Evolutionary conservation across 192 early-diverging fungal genomes (phyloP), one percentile per base, ranked within the genome.

Genomic region (Nowakowskiella sp.): DNA sequence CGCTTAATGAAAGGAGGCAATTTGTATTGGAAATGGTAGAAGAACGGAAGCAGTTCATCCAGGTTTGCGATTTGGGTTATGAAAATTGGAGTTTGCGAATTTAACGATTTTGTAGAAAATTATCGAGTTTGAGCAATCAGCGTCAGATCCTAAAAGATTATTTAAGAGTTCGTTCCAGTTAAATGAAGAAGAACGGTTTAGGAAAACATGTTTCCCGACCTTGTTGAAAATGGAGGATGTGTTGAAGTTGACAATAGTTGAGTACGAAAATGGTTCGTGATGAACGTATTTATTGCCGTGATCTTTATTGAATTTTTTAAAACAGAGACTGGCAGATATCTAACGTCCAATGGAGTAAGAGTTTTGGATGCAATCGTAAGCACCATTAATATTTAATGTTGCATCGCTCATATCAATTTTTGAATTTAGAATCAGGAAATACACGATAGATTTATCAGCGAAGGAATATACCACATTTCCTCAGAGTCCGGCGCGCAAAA

Each of bases 101-200:
- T n/a, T 32, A 32, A 33, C 47, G 21, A 42, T 74, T 5, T 22
- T 64, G 22, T 47, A 80, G 71, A 69, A 67, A 59, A 89, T 90
- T 79, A 70, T 75, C 23, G 76, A 85, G 4, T 91, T 91, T 60
- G 88, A 91, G 59, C 73, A 71, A 39, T 69, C 76, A 0, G 88
- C 88, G 1, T 83, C 76, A 0, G 86, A 91, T 49, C 88, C 88
- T 6, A 67, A 70, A 26, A 65, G 88, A 25, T 61, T 91, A 19
- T 86, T 86, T 47, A 68, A 78, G 45, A 63, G 74, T 19, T 89
- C 86, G 0, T 90, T 91, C 62, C 82, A 78, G 53, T 64, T 91
- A n/a, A 51, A 85, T 23, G 87, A 91, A 59, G 88, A 91, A 58
- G 88, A 90, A 34, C 74, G 77, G 60, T 91, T 84, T 66, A 57